Conservation (phyloP, 2,329 filamentous ascomycete species). For the Penicillium sp. region DNA sequence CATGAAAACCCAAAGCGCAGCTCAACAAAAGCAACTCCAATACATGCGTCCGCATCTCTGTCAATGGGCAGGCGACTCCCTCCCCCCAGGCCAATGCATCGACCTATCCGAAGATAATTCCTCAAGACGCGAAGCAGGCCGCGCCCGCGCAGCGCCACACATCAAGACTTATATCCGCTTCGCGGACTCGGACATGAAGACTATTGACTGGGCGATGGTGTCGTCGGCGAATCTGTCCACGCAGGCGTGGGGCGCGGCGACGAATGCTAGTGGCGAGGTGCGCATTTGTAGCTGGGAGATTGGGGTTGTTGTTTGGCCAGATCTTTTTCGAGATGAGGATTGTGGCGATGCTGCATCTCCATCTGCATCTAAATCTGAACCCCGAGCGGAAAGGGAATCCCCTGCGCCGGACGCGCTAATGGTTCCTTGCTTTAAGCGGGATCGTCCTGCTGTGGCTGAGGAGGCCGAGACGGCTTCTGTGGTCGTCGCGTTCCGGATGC, state of each 20-base stretch:
- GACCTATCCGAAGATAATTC: conserved; percentile 12
- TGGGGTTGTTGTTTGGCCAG: conserved; percentile 81
- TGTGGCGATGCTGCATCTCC: not conserved
- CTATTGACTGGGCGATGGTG: conserved; percentile 79
- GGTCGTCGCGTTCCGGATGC: conserved; percentile 70
- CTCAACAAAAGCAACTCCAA: conserved; percentile 71
- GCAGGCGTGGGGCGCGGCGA: conserved; percentile 78
- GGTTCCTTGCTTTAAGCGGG: conserved; percentile 66
- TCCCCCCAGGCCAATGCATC: conserved; percentile 7
- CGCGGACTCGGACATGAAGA: conserved; percentile 38
- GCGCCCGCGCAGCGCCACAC: conserved; percentile 74
- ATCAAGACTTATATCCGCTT: conserved; percentile 86
- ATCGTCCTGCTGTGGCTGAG: conserved; percentile 49
- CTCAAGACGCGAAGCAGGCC: conserved; percentile 52
- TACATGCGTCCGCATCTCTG: conserved; percentile 70
- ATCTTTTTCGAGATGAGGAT: conserved; percentile 40
- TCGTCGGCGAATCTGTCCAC: conserved; percentile 91
- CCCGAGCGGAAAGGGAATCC: not conserved
- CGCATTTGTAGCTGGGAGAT: conserved; percentile 79
- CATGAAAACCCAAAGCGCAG: conserved; percentile 68
- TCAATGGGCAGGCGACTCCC: conserved; percentile 69
- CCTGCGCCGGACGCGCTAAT: conserved; percentile 51
- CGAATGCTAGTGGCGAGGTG: conserved; percentile 59
- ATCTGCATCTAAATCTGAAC: not conserved
- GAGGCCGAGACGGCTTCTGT: conserved; percentile 19